phyloP scores from a whole-genome alignment of 2,329 filamentous ascomycete genomes.

The Aureobasidium mangrovei region DNA sequence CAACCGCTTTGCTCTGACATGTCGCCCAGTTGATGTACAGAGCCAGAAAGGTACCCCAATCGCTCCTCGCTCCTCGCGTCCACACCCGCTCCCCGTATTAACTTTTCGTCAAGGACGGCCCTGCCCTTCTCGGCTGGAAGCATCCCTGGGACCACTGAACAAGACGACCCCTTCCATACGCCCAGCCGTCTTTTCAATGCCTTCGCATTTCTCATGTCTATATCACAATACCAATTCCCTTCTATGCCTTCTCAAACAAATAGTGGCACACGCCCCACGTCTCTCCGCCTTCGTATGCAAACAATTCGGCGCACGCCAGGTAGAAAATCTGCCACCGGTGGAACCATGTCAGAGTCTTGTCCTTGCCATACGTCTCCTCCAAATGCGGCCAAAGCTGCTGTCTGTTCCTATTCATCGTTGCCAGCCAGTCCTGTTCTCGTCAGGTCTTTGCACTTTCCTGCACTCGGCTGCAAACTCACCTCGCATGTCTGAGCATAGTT shows the following conservation, averaged over 20 bases:
- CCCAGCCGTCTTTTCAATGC: background rate
- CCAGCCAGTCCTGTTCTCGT: slow-evolving; percentile 48
- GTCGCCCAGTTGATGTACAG: slow-evolving; percentile 75
- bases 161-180: background rate
- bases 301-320: slow-evolving; percentile 61
- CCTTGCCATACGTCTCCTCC: slow-evolving; percentile 55
- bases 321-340: slow-evolving; percentile 66
- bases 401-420: slow-evolving; percentile 51
- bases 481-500: slow-evolving; percentile 64
- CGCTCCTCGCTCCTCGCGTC: background rate
- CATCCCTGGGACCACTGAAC: slow-evolving; percentile 90
- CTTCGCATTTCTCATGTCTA: background rate
- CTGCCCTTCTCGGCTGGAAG: slow-evolving; percentile 82
- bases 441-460: background rate
- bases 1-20: background rate
- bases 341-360: slow-evolving; percentile 54
- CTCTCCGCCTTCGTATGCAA: slow-evolving; percentile 56
- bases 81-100: background rate
- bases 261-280: slow-evolving; percentile 61
- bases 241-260: slow-evolving; percentile 50
- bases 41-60: slow-evolving; percentile 36
- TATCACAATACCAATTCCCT: slow-evolving; percentile 9
- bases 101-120: slow-evolving; percentile 71
- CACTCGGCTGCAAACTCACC: slow-evolving; percentile 16
- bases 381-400: slow-evolving; percentile 55